Base-by-base conservation (phyloP, 2,329 filamentous ascomycete species). In the Davidsoniella neocaledoniae region DNA sequence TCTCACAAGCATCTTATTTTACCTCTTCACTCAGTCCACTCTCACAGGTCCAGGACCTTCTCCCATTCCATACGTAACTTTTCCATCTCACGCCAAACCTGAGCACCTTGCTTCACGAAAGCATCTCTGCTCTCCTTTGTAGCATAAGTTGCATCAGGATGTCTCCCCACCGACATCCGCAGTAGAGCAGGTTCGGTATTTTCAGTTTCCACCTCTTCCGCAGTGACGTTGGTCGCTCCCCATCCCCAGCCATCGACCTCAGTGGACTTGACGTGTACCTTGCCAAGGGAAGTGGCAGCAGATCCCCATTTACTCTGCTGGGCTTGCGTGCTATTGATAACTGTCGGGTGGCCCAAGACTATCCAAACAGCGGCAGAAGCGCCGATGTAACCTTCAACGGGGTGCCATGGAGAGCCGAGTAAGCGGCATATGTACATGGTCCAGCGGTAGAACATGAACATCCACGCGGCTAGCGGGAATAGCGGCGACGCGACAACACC, bases 201-300 rank as follows among this genome's bases (percentile, higher is more conserved):
- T 21, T 53, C 61, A 56, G 41, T 63, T 64, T 59, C 69, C 60
- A 77, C 68, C 57, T 65, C 60, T 53, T 61, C 47, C 10, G 4
- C 33, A 10, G 42, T 42, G 3, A 43, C 17, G n/a, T 37, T 25
- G 17, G 45, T 43, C 8, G 46, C 79, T 55, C 76, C 68, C 64
- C 79, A 81, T 0, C 86, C 88, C 87, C 88, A 95, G 6, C 86
- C 85, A 41, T 85, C 79, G 2, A 94, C 81, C 63, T 94, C 86
- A 1, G 87, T 93, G 58, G 77, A 77, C 63, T 81, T 82, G 4
- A 86, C 76, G 38, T 72, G 67, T 53, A 75, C 72, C 17, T 70
- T 65, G 0, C 81, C 79, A 49, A 65, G 62, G 9, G 73, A 62
- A 55, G 81, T 73, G 7, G 73, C 74, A n/a, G 77, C 74, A 26